Evolutionary conservation across 2,329 filamentous ascomycete species (phyloP), one percentile per base, ranked within the genome.

Genomic region (Pseudofabraea citricarpa): DNA sequence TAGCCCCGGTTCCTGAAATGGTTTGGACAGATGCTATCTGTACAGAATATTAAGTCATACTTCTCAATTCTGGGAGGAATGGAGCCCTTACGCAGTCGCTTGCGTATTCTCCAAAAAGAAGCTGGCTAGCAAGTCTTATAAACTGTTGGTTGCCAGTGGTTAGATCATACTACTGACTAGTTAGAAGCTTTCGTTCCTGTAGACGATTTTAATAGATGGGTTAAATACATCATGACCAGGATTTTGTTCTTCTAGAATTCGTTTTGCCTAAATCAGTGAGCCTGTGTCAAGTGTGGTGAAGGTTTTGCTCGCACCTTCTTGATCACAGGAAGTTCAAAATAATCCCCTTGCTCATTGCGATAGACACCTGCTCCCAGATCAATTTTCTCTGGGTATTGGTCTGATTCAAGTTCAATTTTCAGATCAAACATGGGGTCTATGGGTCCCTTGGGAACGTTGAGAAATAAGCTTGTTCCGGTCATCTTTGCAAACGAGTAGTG

Each of bases 281-380:
- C 10, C 24, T 8, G 13, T 27, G 8, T 13, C 26, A 29, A 15
- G 8, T 29, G 26, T 29, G 15, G 13, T 13, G 15, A 6, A 3
- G 13, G 13, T 5, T 29, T 12, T 3, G 8, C 16, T 9, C 6
- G 20, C 19, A 56, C 56, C 45, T 49, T 42, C 31, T 50, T 57
- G 24, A 64, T 46, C 4, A 50, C 56, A 3, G 50, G 38, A 15
- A 65, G 43, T 39, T 65, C 62, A 44, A 62, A 55, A 39, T 63
- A 65, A 7, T 41, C 32, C 2, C 60, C 61, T 7, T 56, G 18
- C 36, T 65, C 61, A 27, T 62, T 63, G 6, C 64, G 52, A 43
- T 65, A 66, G 16, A 66, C 59, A 1, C 63, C 64, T 10, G 64
- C 62, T 9, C 63, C 64, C 5, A 67, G 49, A 38, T 67, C 64